Conservation (phyloP, 768 basidiomycete species). For the Suillus plorans region DNA sequence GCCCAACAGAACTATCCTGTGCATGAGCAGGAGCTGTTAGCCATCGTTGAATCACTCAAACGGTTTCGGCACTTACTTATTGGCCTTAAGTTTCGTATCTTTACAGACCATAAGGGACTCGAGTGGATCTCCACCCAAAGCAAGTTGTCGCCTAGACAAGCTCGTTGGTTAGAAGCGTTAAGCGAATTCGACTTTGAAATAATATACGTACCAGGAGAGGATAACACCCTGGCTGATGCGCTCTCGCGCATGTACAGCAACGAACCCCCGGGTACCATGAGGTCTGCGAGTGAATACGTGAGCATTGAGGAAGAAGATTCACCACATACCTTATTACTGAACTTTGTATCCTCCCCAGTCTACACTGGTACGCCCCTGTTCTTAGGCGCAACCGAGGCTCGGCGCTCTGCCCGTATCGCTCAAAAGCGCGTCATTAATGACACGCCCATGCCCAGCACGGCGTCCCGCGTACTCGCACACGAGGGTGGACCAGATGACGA, state of each 20-base stretch:
- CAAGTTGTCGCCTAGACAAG: conserved; percentile 13
- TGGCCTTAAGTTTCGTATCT: conserved; percentile 18
- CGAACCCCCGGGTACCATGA: background rate
- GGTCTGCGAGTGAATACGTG: conserved; percentile 17
- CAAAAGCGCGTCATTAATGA: too few relatives aligned
- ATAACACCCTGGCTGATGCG: conserved; percentile 1
- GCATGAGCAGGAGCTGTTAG: conserved; percentile 19
- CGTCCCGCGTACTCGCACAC: too few relatives aligned
- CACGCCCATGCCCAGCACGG: too few relatives aligned
- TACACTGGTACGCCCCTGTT: too few relatives aligned
- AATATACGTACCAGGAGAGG: conserved; percentile 19
- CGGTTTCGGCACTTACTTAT: conserved; percentile 28
- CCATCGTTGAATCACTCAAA: conserved; percentile 21
- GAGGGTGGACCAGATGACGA: too few relatives aligned
- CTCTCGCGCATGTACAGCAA: conserved; percentile 30
- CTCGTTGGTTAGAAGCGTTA: conserved; percentile 30
- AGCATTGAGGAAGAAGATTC: conserved; percentile 17
- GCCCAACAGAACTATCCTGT: conserved; percentile 31
- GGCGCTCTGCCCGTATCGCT: too few relatives aligned
- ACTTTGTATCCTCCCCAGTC: conserved; percentile 6
- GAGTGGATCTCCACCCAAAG: conserved; percentile 25
- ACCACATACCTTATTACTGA: background rate
- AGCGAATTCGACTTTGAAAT: conserved; percentile 26
- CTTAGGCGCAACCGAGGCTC: too few relatives aligned
- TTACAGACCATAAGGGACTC: conserved; percentile 29